Conservation (phyloP, 2,329 filamentous ascomycete genomes). For the Venturia oleaginea region DNA sequence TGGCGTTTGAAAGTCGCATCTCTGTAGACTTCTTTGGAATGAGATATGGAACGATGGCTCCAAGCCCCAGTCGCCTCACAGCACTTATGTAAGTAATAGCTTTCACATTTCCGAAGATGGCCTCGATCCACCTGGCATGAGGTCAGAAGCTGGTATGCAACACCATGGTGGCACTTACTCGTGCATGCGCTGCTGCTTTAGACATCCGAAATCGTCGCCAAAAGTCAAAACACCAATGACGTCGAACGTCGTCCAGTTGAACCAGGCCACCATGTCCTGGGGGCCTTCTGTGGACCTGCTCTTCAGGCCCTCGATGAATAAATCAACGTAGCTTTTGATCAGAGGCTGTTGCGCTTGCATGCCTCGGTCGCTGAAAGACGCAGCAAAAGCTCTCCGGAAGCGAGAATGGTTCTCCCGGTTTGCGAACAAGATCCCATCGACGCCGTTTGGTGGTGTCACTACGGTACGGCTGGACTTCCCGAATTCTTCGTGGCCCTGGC, state of each 20-base stretch:
- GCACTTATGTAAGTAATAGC: neutral
- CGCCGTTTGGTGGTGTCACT: neutral
- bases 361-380: constrained; percentile 12
- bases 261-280: constrained; percentile 7
- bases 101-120: neutral
- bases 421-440: neutral
- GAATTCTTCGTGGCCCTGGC: constrained; percentile 2
- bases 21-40: neutral
- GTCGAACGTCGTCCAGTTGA: constrained; percentile 24
- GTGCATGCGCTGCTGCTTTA: neutral
- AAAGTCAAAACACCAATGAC: constrained; percentile 15
- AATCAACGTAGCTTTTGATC: constrained; percentile 8
- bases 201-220: neutral
- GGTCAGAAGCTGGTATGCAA: too few species aligned
- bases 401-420: constrained; percentile 7
- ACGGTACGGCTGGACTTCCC: neutral
- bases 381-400: neutral
- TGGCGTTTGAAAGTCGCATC: neutral
- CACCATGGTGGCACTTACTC: too few species aligned
- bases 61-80: neutral
- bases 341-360: constrained; percentile 12
- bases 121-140: too few species aligned
- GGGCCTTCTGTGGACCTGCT: neutral
- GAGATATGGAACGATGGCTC: neutral
- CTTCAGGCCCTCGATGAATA: constrained; percentile 18